phyloP scores from a whole-genome alignment of 805 yeast species.

The Debaryomyces castellii region DNA sequence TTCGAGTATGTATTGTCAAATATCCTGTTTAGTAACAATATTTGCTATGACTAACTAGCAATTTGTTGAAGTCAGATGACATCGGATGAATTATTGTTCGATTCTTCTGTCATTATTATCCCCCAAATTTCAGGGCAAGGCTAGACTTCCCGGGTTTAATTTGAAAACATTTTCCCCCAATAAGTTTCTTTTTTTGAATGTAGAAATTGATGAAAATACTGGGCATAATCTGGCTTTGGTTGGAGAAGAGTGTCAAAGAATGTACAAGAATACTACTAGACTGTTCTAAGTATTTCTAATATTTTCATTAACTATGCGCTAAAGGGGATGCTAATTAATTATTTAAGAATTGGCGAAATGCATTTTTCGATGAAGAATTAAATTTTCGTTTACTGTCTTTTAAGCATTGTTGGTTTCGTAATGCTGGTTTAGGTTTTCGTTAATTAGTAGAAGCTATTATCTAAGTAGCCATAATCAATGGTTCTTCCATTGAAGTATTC shows the following conservation, averaged over 20 bases:
- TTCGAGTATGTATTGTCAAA: no score
- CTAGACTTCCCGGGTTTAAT: neutral
- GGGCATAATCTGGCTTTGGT: no score
- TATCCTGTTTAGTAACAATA: no score
- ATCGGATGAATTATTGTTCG: neutral
- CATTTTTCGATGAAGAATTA: neutral
- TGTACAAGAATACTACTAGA: no score
- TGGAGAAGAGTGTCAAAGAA: no score
- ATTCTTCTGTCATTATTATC: neutral
- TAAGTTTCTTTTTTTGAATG: no score
- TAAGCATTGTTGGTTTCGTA: no score
- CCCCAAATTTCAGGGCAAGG: neutral
- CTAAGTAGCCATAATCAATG: constrained; percentile 44
- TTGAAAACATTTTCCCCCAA: neutral
- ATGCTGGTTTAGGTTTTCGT: no score
- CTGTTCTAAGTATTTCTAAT: no score
- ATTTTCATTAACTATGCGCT: neutral
- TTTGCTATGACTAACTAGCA: neutral
- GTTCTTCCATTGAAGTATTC: constrained; percentile 45
- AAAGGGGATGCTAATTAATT: neutral
- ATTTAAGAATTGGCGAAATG: neutral
- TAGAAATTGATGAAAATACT: no score
- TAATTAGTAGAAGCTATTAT: constrained; percentile 25
- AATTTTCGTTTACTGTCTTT: no score
- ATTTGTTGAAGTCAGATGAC: neutral